Evolutionary conservation across 129 eudicot species (phyloP).

Genomic region (Silybum marianum): DNA sequence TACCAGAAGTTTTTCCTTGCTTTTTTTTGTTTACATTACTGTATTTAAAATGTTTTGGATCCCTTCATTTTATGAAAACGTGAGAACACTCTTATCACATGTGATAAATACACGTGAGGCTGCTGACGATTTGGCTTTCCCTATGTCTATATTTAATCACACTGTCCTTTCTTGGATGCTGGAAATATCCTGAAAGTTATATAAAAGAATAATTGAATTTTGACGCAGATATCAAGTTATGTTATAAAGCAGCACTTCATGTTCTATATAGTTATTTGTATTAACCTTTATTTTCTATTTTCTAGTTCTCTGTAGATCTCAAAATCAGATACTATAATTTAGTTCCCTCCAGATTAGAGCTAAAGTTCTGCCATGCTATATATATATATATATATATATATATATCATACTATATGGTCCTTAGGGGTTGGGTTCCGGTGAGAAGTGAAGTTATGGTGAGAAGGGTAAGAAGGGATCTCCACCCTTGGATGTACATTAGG

Average conservation of each 20-base stretch:
- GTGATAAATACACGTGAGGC: too few species aligned
- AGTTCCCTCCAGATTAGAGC: background rate
- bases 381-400: background rate
- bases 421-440: too few species aligned
- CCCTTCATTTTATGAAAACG: too few species aligned
- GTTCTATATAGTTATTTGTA: background rate
- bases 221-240: background rate
- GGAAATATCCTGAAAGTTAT: background rate
- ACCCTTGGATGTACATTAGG: too few species aligned
- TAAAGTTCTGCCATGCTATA: constrained; percentile 1
- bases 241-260: background rate
- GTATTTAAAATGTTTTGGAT: background rate
- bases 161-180: background rate
- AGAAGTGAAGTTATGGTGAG: too few species aligned
- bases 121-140: too few species aligned
- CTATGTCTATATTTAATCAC: background rate
- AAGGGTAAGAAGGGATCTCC: too few species aligned
- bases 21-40: background rate
- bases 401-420: background rate
- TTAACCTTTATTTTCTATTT: background rate
- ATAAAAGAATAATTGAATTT: background rate
- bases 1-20: background rate
- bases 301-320: background rate
- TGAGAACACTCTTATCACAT: too few species aligned
- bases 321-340: background rate